Percentiles rank a stretch among this genome's conserved stretches.
Conservation (phyloP, 345 rosid species). For the Pistacia atlantica region DNA sequence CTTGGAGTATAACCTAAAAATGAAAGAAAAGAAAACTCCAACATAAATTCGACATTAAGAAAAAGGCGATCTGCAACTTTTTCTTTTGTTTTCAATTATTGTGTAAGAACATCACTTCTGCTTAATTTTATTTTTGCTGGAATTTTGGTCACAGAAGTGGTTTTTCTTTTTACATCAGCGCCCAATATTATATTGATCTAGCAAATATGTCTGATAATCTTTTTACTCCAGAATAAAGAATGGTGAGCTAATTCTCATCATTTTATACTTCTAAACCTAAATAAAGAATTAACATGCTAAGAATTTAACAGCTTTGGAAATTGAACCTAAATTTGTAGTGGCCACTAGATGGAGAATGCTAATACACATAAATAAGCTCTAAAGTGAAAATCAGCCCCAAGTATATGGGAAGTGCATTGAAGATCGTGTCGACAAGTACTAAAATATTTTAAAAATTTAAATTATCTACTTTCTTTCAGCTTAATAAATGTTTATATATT, state of each 20-base stretch:
- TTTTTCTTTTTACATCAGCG: neutral
- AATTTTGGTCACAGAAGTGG: neutral
- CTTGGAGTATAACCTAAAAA: neutral
- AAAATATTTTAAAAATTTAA: neutral
- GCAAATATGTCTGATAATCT: neutral
- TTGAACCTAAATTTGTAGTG: neutral
- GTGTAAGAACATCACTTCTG: neutral
- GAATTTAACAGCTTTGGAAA: neutral
- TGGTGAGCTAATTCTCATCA: neutral
- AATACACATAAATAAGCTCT: neutral
- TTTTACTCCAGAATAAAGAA: neutral
- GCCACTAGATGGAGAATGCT: neutral
- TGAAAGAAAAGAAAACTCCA: neutral
- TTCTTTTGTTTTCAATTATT: neutral
- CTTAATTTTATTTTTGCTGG: neutral
- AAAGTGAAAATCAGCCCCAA: neutral
- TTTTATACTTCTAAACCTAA: neutral
- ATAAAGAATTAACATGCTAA: neutral
- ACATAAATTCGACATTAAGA: neutral
- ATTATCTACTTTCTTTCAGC: neutral
- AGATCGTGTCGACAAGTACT: no score
- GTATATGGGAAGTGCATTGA: neutral
- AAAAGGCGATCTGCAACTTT: neutral
- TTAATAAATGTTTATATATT: neutral
- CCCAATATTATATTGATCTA: neutral